Percentiles rank a stretch among this genome's conserved stretches.
Evolutionary conservation across 768 basidiomycete species (phyloP).

Genomic region (Mycena amicta): DNA sequence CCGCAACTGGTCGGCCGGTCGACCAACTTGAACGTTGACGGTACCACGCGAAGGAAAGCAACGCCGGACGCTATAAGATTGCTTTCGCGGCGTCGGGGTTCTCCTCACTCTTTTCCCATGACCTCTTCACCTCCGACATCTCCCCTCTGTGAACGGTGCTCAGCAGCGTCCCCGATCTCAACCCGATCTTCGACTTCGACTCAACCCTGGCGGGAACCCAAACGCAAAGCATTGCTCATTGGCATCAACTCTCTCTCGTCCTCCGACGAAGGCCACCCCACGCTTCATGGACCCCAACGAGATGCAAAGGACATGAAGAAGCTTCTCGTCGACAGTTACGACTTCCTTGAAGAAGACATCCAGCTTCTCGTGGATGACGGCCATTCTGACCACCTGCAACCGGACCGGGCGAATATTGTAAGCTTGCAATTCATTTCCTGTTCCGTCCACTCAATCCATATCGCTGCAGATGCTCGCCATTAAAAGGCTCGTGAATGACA

Average conservation of each 20-base stretch:
- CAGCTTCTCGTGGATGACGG: slow-evolving; percentile 20
- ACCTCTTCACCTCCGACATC: not conserved
- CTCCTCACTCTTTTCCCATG: too few relatives aligned
- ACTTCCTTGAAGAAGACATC: slow-evolving; percentile 12
- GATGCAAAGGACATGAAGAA: slow-evolving; percentile 16
- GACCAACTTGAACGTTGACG: not conserved
- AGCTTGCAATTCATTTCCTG: not conserved
- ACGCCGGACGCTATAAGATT: too few relatives aligned
- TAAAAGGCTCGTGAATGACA: slow-evolving; percentile 6
- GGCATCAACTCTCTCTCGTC: slow-evolving; percentile 14
- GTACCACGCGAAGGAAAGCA: not conserved
- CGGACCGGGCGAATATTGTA: slow-evolving; percentile 17
- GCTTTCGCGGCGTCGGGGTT: too few relatives aligned
- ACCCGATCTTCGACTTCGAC: slow-evolving; percentile 1
- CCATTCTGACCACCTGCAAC: slow-evolving; percentile 8
- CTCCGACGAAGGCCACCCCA: not conserved
- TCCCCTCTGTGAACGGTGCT: not conserved
- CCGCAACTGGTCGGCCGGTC: slow-evolving; percentile 7
- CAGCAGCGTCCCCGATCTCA: not conserved
- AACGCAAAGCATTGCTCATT: slow-evolving; percentile 18
- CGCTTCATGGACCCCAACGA: slow-evolving; percentile 12
- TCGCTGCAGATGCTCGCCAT: slow-evolving; percentile 8
- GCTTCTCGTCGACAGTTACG: slow-evolving; percentile 10
- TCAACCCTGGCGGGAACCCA: slow-evolving; percentile 5
- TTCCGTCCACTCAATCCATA: not conserved